phyloP scores from a whole-genome alignment of 371 early-diverging fungal species.

The Mucor indicus region DNA sequence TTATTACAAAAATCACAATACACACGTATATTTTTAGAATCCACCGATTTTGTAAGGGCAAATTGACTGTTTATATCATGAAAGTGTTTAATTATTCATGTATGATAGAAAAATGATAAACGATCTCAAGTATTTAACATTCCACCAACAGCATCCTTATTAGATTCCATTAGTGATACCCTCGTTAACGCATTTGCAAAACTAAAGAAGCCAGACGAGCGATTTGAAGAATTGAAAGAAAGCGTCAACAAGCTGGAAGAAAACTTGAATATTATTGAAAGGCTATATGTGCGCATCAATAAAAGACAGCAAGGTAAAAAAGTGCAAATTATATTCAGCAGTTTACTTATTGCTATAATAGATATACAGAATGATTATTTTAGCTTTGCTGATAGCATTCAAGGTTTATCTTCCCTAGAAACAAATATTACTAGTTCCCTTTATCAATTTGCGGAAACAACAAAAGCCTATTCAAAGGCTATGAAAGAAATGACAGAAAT shows the following conservation, averaged over 20 bases:
- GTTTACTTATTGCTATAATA: not conserved
- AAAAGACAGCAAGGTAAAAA: constrained; percentile 61
- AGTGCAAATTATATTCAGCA: not conserved
- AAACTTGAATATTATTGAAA: constrained; percentile 76
- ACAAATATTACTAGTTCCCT: constrained; percentile 76
- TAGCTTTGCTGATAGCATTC: constrained; percentile 72
- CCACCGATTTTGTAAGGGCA: constrained; percentile 67
- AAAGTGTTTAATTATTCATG: too few relatives aligned
- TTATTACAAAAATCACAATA: constrained; percentile 68
- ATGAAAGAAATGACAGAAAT: constrained; percentile 74
- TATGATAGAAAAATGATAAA: constrained; percentile 38
- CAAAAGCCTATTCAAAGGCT: constrained; percentile 61
- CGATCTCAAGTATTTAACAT: constrained; percentile 22
- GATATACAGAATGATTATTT: constrained; percentile 79
- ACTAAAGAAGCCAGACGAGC: constrained; percentile 85
- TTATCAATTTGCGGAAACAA: constrained; percentile 68
- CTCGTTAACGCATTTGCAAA: constrained; percentile 89
- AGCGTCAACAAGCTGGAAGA: constrained; percentile 81
- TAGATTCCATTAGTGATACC: constrained; percentile 60
- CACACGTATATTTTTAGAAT: constrained; percentile 76
- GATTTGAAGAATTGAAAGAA: constrained; percentile 80
- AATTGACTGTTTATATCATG: too few relatives aligned
- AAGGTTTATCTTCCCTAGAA: constrained; percentile 79
- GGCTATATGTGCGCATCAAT: constrained; percentile 72
- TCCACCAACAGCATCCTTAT: constrained; percentile 28